Evolutionary conservation across 768 basidiomycete genomes (phyloP), one percentile per base, ranked within the genome.

Genomic region (Pleurotus salmoneostramineus): DNA sequence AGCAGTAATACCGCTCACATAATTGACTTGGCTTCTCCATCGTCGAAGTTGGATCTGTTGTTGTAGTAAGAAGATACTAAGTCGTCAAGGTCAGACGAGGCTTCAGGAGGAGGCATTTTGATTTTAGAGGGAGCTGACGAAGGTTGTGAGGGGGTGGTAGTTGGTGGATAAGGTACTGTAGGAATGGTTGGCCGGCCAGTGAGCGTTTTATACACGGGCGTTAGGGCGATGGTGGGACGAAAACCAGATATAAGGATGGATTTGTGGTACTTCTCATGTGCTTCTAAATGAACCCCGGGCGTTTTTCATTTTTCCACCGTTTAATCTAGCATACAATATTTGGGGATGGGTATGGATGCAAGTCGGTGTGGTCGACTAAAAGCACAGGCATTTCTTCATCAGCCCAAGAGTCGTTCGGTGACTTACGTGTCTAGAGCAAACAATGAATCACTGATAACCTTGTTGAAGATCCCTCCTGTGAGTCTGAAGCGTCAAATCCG

Each of bases 201-300:
- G 21, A 27, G 21, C 21, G 21, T 27, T 27, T 27, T 27, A 27
- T 27, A 27, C 21, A 31, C 52, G 52, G 52, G 52, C 52, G 52
- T 43, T 55, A 31, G 40, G 52, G 52, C 21, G 52, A 55, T 43
- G 52, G 52, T 55, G 52, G 52, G 52, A 55, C 10, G 17, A 43
- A 55, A 43, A 10, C 52, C 36, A 40, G 40, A 11, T 55, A 43
- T 43, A 36, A 42, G 37, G 21, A 55, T 40, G 52, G 40, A 14
- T 4, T 17, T 55, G 11, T 35, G 40, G 14, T 31, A 55, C 12
- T 17, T 45, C 34, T n/a, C 32, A 31, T 17, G 21, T 17, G n/a
- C 40, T 55, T 55, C 52, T 10, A 55, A 42, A 43, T 55, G 31
- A 40, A 55, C 17, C 14, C 36, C 50, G 50, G 50, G 33, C 27